Evolutionary conservation across 495 filamentous ascomycete genomes (phyloP).

Genomic region (Talaromyces thailandensis): DNA sequence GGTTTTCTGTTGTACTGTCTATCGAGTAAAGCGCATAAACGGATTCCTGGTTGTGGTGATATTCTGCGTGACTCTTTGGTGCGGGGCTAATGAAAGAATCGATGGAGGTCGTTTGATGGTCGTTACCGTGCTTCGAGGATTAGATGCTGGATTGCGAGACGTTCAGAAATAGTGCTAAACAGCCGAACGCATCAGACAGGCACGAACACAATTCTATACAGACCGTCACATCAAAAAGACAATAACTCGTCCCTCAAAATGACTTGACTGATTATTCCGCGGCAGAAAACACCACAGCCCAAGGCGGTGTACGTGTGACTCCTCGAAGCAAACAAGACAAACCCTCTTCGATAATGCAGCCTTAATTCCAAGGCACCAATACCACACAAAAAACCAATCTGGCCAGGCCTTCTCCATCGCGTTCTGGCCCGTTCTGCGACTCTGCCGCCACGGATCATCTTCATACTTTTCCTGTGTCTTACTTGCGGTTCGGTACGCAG

Average conservation of each 20-base stretch:
- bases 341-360: neutral
- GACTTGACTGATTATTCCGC: neutral
- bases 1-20: neutral
- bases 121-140: neutral
- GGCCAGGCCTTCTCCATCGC: neutral
- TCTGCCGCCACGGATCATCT: neutral
- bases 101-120: neutral
- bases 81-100: neutral
- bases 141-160: neutral
- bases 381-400: neutral
- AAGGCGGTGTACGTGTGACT: neutral
- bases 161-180: neutral
- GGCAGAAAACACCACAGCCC: constrained; percentile 1
- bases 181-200: neutral
- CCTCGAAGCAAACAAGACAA: neutral
- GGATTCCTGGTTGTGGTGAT: neutral
- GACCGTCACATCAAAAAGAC: neutral
- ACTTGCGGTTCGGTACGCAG: neutral
- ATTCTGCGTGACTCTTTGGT: neutral
- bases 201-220: neutral
- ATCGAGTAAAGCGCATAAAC: neutral
- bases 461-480: neutral
- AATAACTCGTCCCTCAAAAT: neutral
- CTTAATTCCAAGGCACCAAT: neutral
- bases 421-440: neutral